phyloP scores from a whole-genome alignment of 2,329 filamentous ascomycete genomes.

The Venturia aucupariae region DNA sequence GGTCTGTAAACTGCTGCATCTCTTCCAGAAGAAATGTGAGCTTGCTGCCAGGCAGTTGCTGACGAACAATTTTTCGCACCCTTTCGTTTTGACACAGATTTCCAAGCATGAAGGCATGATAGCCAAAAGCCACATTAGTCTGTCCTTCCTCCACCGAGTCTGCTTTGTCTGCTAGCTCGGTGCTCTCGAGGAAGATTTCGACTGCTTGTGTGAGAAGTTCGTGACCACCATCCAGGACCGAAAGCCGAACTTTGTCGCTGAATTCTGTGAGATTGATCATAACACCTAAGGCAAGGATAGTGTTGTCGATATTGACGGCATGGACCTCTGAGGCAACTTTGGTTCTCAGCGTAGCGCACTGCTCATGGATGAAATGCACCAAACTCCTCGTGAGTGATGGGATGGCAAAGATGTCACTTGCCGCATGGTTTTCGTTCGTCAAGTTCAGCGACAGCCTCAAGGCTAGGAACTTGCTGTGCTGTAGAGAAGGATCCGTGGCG shows the following conservation, averaged over 20 bases:
- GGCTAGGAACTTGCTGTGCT: constrained; percentile 31
- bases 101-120: constrained; percentile 74
- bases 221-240: constrained; percentile 16
- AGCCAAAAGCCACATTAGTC: constrained; percentile 75
- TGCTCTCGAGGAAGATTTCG: constrained; percentile 51
- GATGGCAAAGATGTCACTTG: constrained; percentile 59
- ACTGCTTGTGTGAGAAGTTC: constrained; percentile 7
- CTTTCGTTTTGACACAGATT: constrained; percentile 59
- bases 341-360: constrained; percentile 21
- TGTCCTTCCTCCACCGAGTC: constrained; percentile 58
- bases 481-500: constrained; percentile 18
- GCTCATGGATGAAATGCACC: constrained; percentile 22
- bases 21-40: constrained; percentile 45
- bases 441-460: constrained; percentile 73
- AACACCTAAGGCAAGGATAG: constrained; percentile 70
- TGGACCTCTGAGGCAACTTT: constrained; percentile 39
- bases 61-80: constrained; percentile 17
- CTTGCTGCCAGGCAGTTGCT: constrained; percentile 36
- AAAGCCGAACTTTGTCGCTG: constrained; percentile 47
- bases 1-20: constrained; percentile 52
- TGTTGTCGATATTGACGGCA: constrained; percentile 50
- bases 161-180: constrained; percentile 54
- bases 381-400: constrained; percentile 40
- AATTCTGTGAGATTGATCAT: constrained; percentile 85
- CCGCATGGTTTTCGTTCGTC: constrained; percentile 67